Evolutionary conservation across 192 early-diverging fungal species (phyloP), one percentile per base, ranked within the genome.

Genomic region (Dispira parvispora): DNA sequence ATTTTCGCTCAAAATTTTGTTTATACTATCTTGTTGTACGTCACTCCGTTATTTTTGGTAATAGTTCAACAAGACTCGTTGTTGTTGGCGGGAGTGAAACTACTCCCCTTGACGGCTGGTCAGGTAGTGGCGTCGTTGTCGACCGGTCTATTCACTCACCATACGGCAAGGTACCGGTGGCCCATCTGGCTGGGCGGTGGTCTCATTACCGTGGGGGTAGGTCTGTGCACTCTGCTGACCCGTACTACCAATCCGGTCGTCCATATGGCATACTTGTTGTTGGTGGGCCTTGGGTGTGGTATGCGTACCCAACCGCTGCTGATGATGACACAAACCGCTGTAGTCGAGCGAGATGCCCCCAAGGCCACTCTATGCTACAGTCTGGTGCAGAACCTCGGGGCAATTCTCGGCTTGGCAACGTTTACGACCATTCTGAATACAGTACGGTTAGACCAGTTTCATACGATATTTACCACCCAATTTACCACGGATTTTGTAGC

Each of bases 41-140:
- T 78, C 60, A 66, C 78, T 11, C 84, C 86, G 32, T 64, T 85
- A 13, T 82, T 75, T 54, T 88, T 79, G 71, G 80, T 79, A 45
- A 71, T 81, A 20, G 76, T 83, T 45, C 80, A 80, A 66, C 66
- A 70, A 20, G 76, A 74, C 11, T 64, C 72, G 47, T 68, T 80
- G 8, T 86, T 78, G 0, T 44, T 64, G 14, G 72, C 82, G 28
- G 86, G 86, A 28, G 65, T 85, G 14, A 77, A 80, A 62, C 73
- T 84, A 8, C 65, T 88, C 16, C 86, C 84, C 1, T 83, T 79
- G 44, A 76, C 84, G 65, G 62, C 71, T 50, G 71, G 75, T 44
- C 69, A 83, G 0, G 76, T 81, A 46, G 52, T 75, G 13, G 75
- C 78, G 4, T 80, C 82, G 11, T 71, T 82, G 3, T 73, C 70